Percentiles rank a stretch among this genome's conserved stretches.
Evolutionary conservation across 2,329 filamentous ascomycete species (phyloP).

Genomic region (Aureobasidium sp.): DNA sequence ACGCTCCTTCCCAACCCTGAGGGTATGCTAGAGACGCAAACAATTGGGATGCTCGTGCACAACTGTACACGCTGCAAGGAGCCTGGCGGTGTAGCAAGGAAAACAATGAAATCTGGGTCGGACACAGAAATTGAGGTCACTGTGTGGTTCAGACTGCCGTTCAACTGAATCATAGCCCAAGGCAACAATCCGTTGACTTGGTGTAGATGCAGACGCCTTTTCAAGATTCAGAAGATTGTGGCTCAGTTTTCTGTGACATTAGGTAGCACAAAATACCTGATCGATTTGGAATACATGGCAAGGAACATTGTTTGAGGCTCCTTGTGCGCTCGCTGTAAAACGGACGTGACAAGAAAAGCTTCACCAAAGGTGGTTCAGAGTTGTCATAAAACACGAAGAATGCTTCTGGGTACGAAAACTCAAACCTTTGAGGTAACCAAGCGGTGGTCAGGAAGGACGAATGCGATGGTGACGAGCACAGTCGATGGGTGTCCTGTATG

Average conservation of each 20-base stretch:
- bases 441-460: not conserved
- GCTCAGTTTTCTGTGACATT: not conserved
- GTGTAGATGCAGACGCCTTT: not conserved
- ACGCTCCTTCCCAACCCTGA: not conserved
- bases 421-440: not conserved
- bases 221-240: not conserved
- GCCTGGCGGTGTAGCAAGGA: not conserved
- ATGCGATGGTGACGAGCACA: no score
- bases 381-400: slow-evolving; percentile 5
- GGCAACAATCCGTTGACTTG: not conserved
- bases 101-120: not conserved
- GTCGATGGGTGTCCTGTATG: no score
- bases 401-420: not conserved
- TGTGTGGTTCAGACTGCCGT: not conserved
- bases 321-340: not conserved
- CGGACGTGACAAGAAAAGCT: not conserved
- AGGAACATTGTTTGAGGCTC: not conserved
- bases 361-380: not conserved
- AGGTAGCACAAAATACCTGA: not conserved
- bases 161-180: not conserved
- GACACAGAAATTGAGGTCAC: not conserved
- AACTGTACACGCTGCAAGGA: slow-evolving; percentile 10
- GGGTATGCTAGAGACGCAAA: not conserved
- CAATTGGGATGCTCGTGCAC: not conserved
- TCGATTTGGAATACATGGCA: not conserved